phyloP scores from a whole-genome alignment of 345 rosid genomes.

The Eucalyptus camaldulensis region DNA sequence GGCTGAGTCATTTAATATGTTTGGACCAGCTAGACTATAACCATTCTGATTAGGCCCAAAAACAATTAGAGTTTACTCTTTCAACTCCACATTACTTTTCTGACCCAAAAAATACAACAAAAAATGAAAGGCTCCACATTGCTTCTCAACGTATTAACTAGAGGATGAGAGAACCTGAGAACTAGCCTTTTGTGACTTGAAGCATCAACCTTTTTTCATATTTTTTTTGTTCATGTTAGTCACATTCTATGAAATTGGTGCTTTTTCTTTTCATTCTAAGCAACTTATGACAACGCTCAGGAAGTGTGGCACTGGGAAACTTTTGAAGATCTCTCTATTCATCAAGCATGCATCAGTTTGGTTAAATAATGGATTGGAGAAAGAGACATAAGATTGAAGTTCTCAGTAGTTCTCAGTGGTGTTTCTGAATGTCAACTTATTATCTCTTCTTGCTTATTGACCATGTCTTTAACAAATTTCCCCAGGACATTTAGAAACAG shows the following conservation, averaged over 20 bases:
- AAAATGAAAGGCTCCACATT: neutral
- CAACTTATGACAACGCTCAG: neutral
- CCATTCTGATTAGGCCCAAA: neutral
- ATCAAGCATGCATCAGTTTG: neutral
- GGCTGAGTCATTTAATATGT: neutral
- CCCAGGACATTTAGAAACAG: conserved; percentile 85
- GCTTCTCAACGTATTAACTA: neutral
- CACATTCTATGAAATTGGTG: neutral
- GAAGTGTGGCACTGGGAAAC: neutral
- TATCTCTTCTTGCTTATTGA: neutral
- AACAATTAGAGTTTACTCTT: neutral
- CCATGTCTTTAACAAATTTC: neutral
- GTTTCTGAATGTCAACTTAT: neutral
- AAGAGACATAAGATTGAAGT: neutral
- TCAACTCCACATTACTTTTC: neutral
- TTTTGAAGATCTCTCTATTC: neutral
- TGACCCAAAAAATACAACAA: no score
- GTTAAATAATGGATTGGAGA: neutral
- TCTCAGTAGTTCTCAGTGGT: neutral
- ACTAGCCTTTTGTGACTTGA: neutral
- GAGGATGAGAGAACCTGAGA: neutral
- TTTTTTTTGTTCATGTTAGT: neutral
- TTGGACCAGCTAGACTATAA: neutral
- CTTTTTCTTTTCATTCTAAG: neutral
- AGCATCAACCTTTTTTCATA: neutral